phyloP scores from a whole-genome alignment of 1,284 basidiomycete species.

The Leccinum pseudoinsigne region DNA sequence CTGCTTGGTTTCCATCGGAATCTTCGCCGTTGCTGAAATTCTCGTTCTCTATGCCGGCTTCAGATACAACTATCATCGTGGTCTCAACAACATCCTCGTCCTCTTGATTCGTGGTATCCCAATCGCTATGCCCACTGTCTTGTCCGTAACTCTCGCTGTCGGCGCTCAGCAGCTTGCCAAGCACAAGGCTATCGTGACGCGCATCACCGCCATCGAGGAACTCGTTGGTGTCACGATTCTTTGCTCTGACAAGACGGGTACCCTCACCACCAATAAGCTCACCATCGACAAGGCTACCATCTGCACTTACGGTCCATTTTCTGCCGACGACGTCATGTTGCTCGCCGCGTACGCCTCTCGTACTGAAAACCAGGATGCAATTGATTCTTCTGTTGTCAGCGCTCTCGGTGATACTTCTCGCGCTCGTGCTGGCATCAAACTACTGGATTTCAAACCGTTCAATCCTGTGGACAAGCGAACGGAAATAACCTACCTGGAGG shows the following conservation, averaged over 20 bases:
- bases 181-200: constrained; percentile 98
- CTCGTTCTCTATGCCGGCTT: constrained; percentile 87
- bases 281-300: constrained; percentile 95
- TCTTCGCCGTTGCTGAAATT: constrained; percentile 91
- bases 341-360: constrained; percentile 95
- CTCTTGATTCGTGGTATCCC: constrained; percentile 99
- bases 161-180: constrained; percentile 98
- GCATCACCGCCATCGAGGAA: constrained; percentile 98
- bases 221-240: constrained; percentile 96
- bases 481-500: constrained; percentile 96
- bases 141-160: constrained; percentile 96
- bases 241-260: constrained; percentile 98
- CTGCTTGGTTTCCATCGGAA: constrained; percentile 92
- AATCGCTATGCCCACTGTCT: constrained; percentile 97
- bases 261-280: constrained; percentile 98
- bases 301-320: constrained; percentile 89
- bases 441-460: constrained; percentile 99
- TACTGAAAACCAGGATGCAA: constrained; percentile 98
- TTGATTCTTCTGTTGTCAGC: constrained; percentile 85
- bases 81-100: constrained; percentile 95
- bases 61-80: constrained; percentile 88
- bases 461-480: constrained; percentile 99
- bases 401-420: constrained; percentile 73
- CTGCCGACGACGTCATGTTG: constrained; percentile 88
- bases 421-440: constrained; percentile 91